phyloP scores from a whole-genome alignment of 2,329 filamentous ascomycete species.

The Sporothrix mexicana region DNA sequence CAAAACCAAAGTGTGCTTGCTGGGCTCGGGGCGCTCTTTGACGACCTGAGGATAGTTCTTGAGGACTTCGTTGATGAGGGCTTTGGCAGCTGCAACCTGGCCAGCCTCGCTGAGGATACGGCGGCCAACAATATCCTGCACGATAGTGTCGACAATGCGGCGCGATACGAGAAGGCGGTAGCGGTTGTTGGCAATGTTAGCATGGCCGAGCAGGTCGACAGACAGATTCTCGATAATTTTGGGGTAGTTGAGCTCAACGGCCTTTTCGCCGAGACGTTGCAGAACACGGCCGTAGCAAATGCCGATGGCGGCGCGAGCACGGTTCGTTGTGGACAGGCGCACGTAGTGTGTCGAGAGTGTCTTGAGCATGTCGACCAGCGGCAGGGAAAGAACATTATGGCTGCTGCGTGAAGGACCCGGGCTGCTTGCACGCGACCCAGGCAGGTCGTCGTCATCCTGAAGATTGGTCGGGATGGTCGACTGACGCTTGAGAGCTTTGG shows the following conservation, averaged over 20 bases:
- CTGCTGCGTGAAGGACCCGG: slow-evolving; percentile 73
- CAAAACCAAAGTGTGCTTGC: slow-evolving; percentile 81
- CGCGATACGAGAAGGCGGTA: slow-evolving; percentile 86
- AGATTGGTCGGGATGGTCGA: slow-evolving; percentile 56
- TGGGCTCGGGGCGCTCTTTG: slow-evolving; percentile 85
- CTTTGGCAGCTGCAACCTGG: slow-evolving; percentile 80
- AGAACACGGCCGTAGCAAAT: slow-evolving; percentile 86
- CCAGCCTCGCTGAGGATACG: slow-evolving; percentile 88
- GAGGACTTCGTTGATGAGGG: slow-evolving; percentile 82
- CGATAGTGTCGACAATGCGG: slow-evolving; percentile 80
- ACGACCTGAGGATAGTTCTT: slow-evolving; percentile 93
- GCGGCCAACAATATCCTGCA: slow-evolving; percentile 82
- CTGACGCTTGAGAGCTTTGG: slow-evolving; percentile 60
- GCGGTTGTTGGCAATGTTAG: slow-evolving; percentile 78
- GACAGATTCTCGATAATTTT: slow-evolving; percentile 82
- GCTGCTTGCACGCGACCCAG: slow-evolving; percentile 69
- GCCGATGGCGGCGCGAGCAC: slow-evolving; percentile 79
- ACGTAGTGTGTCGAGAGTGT: slow-evolving; percentile 82
- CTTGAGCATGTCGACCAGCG: slow-evolving; percentile 77
- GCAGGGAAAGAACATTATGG: slow-evolving; percentile 70
- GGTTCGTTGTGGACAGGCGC: slow-evolving; percentile 77
- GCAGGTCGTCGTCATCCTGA: slow-evolving; percentile 74
- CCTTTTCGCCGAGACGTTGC: slow-evolving; percentile 76
- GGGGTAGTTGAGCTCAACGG: slow-evolving; percentile 82
- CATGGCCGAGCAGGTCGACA: slow-evolving; percentile 76